phyloP scores from a whole-genome alignment of 345 rosid genomes.

The Erucastrum elatum region DNA sequence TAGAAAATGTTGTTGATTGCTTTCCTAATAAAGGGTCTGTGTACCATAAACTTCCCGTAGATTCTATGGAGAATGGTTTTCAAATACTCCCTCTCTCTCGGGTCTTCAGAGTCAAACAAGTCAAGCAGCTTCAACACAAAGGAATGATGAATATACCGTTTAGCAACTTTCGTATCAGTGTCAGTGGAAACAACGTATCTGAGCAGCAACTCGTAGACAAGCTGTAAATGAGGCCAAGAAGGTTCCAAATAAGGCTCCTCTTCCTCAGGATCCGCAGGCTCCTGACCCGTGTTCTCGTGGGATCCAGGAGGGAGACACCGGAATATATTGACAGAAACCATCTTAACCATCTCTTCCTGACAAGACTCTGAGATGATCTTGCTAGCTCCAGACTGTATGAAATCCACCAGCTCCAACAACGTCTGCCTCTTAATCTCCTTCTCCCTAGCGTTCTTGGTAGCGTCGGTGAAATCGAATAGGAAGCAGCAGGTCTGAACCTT shows the following conservation, averaged over 20 bases:
- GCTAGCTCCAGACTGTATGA: constrained; percentile 78
- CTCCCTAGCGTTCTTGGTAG: constrained; percentile 58
- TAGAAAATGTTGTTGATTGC: constrained; percentile 81
- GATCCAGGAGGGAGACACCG: constrained; percentile 75
- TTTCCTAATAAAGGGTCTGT: constrained; percentile 87
- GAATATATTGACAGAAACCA: constrained; percentile 68
- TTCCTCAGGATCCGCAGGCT: constrained; percentile 75
- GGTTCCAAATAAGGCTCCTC: constrained; percentile 92
- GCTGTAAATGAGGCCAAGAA: constrained; percentile 92
- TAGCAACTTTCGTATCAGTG: constrained; percentile 82
- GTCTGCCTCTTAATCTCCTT: constrained; percentile 91
- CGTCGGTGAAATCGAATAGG: constrained; percentile 68
- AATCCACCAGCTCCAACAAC: constrained; percentile 77
- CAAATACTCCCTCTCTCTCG: constrained; percentile 83
- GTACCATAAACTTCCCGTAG: constrained; percentile 93
- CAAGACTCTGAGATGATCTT: constrained; percentile 74
- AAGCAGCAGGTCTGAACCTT: constrained; percentile 80
- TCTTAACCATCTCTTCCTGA: constrained; percentile 86
- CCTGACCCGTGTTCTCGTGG: constrained; percentile 86
- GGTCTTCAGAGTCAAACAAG: constrained; percentile 89
- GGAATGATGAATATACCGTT: constrained; percentile 81
- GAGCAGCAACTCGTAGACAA: constrained; percentile 75
- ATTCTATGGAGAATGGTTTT: constrained; percentile 90
- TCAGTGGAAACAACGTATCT: constrained; percentile 82
- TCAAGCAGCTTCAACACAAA: constrained; percentile 84